Percentiles rank a stretch among this genome's conserved stretches.
These are phyloP conservation scores for Amanita polypyramis DNA, from an alignment of 768 basidiomycete species.

Conservation along the genomic window DNA sequence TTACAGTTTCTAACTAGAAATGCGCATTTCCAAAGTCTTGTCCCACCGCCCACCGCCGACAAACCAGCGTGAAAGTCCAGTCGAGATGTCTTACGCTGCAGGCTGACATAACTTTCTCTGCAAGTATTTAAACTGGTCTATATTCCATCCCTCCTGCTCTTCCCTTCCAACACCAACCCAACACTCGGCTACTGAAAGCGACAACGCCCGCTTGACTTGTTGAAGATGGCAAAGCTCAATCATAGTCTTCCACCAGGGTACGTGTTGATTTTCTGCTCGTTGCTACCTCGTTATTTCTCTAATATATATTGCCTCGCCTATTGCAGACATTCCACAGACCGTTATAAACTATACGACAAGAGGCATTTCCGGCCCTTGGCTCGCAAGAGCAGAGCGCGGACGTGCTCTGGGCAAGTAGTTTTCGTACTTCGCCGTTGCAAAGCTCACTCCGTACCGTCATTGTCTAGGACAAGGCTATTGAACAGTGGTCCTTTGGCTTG, in stretches of 20 bases:
- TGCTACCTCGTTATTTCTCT: too few relatives aligned
- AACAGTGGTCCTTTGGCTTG: not conserved
- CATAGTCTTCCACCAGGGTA: not conserved
- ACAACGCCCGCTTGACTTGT: not conserved
- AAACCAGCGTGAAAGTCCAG: too few relatives aligned
- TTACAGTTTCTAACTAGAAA: too few relatives aligned
- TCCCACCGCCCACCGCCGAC: too few relatives aligned
- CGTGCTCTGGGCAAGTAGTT: not conserved
- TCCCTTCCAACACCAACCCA: too few relatives aligned
- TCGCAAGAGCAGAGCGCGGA: not conserved
- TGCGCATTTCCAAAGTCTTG: too few relatives aligned
- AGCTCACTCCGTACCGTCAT: not conserved
- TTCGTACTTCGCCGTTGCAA: not conserved
- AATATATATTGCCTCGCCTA: not conserved
- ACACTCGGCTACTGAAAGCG: not conserved
- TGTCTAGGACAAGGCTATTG: not conserved
- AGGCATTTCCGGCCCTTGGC: not conserved
- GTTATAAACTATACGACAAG: not conserved
- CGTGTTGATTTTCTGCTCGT: not conserved
- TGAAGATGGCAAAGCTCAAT: not conserved
- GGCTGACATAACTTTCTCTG: too few relatives aligned
- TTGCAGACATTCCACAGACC: not conserved
- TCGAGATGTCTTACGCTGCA: too few relatives aligned
- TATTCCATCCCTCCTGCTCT: too few relatives aligned
- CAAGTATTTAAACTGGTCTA: too few relatives aligned